Evolutionary conservation across 805 yeast species (phyloP), one percentile per base, ranked within the genome.

Genomic region (Spathaspora gorwiae): DNA sequence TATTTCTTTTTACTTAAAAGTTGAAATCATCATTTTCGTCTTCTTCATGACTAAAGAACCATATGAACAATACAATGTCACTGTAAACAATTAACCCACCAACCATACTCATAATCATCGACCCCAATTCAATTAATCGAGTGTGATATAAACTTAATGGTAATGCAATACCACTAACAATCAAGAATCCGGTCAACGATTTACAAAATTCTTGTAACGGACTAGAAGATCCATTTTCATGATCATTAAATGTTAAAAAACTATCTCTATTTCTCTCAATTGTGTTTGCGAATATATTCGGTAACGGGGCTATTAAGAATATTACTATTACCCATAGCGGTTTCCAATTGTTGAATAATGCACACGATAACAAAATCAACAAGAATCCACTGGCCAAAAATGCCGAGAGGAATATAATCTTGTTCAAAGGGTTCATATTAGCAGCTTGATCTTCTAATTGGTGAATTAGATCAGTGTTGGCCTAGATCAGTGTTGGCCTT

Each of bases 11-110:
- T n/a, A 32, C 27, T 35, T 57, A 71, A 44, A 72, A 72, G 47
- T 72, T 70, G 48, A 72, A 71, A 49, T 71, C 76, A 46, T 71
- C 75, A 47, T 66, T 68, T 34, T 69, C 73, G 38, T 71, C 76
- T 45, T 72, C 75, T 35, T 59, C 64, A 43, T 69, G 73, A 47
- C 71, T 66, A 60, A 72, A 72, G 49, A 72, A 71, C 76, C 76
- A 71, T 32, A 70, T 68, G 52, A 72, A 72, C 37, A 69, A 64
- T 34, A 70, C 64, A 35, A 72, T 72, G 48, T 69, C 76, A 24
- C 61, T 59, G 53, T 72, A 72, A n/a, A 72, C 76, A 15, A 70
- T 68, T 42, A 70, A 55, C 29, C 76, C 76, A 12, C 76, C 76
- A 34, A 60, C 47, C 12, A 68, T 65, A 61, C 76, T 70, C 76